A percentile compares a stretch with the other conserved stretches of the same genome.
Evolutionary conservation across 202 grass and related monocot genomes (phyloP).

Genomic region (Carex sylvatica): DNA sequence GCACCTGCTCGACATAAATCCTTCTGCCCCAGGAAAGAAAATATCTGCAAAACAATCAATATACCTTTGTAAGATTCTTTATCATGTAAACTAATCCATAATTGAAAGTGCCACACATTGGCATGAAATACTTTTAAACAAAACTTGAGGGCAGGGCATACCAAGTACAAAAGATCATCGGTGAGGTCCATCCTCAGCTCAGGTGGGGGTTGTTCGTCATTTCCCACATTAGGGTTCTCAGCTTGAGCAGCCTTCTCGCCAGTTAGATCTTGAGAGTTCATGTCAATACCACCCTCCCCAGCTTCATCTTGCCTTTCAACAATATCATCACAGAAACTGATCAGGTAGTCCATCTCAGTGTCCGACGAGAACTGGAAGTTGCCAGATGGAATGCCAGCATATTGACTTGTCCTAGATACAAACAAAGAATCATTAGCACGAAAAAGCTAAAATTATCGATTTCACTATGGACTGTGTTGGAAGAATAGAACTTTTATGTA

Average conservation of each 20-base stretch:
- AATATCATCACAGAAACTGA: slow-evolving; percentile 49
- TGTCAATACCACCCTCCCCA: slow-evolving; percentile 34
- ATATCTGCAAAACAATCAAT: slow-evolving; percentile 57
- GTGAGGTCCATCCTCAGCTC: slow-evolving; percentile 91
- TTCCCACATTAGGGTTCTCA: slow-evolving; percentile 38
- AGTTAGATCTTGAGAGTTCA: slow-evolving; percentile 7
- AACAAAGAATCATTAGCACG: not conserved
- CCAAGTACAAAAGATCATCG: slow-evolving; percentile 92
- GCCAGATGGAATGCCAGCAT: slow-evolving; percentile 15
- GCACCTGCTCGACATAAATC: slow-evolving; percentile 89
- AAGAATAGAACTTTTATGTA: not conserved
- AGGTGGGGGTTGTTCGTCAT: slow-evolving; percentile 39
- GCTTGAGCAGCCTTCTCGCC: slow-evolving; percentile 24
- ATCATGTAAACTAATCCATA: not conserved
- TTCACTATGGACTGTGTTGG: not conserved
- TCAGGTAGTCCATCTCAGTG: slow-evolving; percentile 48
- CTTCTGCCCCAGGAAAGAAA: slow-evolving; percentile 87
- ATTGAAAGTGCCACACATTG: not conserved
- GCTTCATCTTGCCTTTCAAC: slow-evolving; percentile 34
- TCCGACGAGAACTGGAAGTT: slow-evolving; percentile 29
- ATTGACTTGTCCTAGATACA: slow-evolving; percentile 23
- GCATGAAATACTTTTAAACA: not conserved
- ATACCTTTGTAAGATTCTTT: not conserved
- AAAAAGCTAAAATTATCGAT: not conserved
- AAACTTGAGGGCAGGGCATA: slow-evolving; percentile 22